These are phyloP conservation scores for Phoma sp. DNA, from an alignment of 2,329 filamentous ascomycete species.

Conservation along the genomic window DNA sequence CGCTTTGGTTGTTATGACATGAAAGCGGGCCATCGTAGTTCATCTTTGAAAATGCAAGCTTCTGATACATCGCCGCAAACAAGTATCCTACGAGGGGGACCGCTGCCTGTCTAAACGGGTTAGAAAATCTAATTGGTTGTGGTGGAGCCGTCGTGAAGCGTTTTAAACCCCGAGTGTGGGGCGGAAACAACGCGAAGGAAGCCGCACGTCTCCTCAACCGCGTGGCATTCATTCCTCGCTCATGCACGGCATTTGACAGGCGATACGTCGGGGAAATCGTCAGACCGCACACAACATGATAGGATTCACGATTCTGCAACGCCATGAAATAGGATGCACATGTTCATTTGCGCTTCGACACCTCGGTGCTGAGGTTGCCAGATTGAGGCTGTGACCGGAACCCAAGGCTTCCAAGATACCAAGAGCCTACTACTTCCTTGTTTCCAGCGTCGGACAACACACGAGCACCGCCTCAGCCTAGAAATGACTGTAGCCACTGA, in stretches of 20 bases:
- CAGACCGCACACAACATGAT: neutral
- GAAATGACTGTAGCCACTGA: neutral
- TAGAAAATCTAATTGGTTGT: conserved; percentile 3
- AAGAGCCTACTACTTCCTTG: neutral
- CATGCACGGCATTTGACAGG: conserved; percentile 7
- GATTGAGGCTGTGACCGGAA: neutral
- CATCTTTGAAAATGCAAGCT: neutral
- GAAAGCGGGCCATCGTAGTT: neutral
- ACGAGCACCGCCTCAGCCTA: conserved; percentile 1
- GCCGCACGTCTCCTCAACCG: neutral
- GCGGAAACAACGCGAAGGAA: conserved; percentile 2
- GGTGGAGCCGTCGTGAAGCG: conserved; percentile 4
- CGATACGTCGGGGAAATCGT: conserved; percentile 14
- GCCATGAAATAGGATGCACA: neutral
- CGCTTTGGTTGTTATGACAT: conserved; percentile 19
- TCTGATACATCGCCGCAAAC: conserved; percentile 1
- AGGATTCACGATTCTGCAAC: neutral
- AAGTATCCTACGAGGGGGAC: conserved; percentile 1
- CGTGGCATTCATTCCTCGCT: conserved; percentile 9
- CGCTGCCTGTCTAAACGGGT: conserved; percentile 1
- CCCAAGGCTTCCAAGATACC: conserved; percentile 4
- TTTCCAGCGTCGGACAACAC: neutral
- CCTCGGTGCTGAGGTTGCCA: neutral
- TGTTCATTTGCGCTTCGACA: neutral
- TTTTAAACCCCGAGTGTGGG: conserved; percentile 6